Evolutionary conservation across 768 basidiomycete genomes (phyloP).

Genomic region (Boletus rubescentipes): DNA sequence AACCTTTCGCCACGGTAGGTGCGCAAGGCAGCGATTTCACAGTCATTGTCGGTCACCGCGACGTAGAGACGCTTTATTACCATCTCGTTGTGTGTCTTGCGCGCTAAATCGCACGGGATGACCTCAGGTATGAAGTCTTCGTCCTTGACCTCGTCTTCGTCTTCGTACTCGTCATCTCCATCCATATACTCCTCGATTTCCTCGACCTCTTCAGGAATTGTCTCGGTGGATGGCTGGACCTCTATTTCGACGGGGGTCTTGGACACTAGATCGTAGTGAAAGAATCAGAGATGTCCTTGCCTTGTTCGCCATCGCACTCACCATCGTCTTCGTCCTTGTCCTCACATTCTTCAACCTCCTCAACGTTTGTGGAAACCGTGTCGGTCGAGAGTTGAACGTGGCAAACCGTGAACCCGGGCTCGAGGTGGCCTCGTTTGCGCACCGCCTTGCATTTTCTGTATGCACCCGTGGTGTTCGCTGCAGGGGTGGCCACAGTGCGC

Average conservation of each 20-base stretch:
- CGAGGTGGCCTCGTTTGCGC: neutral
- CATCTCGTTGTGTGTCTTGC: neutral
- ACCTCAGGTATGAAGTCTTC: neutral
- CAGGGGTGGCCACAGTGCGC: neutral
- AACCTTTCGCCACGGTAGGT: neutral
- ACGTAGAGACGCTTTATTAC: neutral
- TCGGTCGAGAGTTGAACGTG: neutral
- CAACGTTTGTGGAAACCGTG: neutral
- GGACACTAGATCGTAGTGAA: neutral
- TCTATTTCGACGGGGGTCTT: neutral
- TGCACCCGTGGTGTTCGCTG: neutral
- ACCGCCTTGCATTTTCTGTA: too few relatives aligned
- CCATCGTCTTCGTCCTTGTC: neutral
- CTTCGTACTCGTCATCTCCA: too few relatives aligned
- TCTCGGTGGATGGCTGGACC: neutral
- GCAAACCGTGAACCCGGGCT: neutral
- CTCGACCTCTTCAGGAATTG: neutral
- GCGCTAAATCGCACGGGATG: neutral
- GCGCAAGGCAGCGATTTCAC: constrained; percentile 1
- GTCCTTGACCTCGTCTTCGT: neutral
- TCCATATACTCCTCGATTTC: neutral
- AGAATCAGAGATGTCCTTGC: neutral
- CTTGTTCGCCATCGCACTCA: neutral
- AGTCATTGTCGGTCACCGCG: constrained; percentile 5
- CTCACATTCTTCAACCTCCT: neutral